Conservation (phyloP, 164 flowering plant species). For the Berberis vulgaris region DNA sequence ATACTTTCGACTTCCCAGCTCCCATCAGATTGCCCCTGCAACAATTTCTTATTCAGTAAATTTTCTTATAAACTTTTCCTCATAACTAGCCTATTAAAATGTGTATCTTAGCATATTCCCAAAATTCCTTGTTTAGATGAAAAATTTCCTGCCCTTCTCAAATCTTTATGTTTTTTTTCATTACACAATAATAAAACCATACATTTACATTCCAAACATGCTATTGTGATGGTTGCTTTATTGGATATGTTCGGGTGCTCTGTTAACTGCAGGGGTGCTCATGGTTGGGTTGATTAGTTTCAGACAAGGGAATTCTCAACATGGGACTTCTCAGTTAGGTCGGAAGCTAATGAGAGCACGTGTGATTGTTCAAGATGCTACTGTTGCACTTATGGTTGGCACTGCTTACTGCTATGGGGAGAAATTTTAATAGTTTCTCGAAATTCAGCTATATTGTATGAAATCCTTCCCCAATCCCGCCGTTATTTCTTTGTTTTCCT, state of each 20-base stretch:
- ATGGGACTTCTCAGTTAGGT: slow-evolving; percentile 78
- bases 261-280: slow-evolving; percentile 85
- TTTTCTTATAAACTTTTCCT: too few species aligned
- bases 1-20: too few species aligned
- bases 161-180: too few species aligned
- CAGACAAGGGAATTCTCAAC: slow-evolving; percentile 67
- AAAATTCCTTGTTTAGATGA: too few species aligned
- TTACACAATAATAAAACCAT: too few species aligned
- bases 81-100: too few species aligned
- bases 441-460: background rate
- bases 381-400: slow-evolving; percentile 88
- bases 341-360: slow-evolving; percentile 92
- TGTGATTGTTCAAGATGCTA: slow-evolving; percentile 84
- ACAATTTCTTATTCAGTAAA: too few species aligned
- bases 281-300: slow-evolving; percentile 90
- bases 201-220: too few species aligned
- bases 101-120: too few species aligned
- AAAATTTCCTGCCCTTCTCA: too few species aligned
- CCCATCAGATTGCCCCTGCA: too few species aligned
- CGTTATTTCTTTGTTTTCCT: background rate
- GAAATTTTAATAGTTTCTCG: slow-evolving; percentile 12
- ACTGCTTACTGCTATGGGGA: slow-evolving; percentile 74
- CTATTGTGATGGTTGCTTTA: slow-evolving; percentile 11
- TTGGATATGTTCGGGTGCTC: slow-evolving; percentile 47
- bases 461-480: background rate